phyloP scores from a whole-genome alignment of 768 basidiomycete genomes.

The Leucocoprinus sp. region DNA sequence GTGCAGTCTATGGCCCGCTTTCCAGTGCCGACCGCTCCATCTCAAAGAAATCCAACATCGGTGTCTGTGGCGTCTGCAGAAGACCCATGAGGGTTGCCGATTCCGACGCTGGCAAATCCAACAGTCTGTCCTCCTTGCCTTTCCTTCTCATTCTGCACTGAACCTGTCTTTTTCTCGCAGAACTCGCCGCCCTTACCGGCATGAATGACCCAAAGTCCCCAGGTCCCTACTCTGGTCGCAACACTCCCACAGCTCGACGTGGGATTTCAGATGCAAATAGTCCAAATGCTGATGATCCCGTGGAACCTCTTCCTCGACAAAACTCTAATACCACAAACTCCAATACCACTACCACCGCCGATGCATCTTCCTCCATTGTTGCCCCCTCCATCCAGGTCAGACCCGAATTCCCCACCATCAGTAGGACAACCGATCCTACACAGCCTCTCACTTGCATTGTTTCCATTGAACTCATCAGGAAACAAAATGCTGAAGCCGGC shows the following conservation, averaged over 20 bases:
- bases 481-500: conserved; percentile 42
- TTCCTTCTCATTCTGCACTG: conserved; percentile 7
- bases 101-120: conserved; percentile 76
- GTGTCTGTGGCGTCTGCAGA: conserved; percentile 95
- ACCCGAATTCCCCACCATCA: conserved; percentile 81
- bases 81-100: conserved; percentile 95
- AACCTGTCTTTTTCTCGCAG: conserved; percentile 31
- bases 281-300: conserved; percentile 80
- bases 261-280: conserved; percentile 41
- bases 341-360: conserved; percentile 15
- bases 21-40: conserved; percentile 48
- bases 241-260: conserved; percentile 42
- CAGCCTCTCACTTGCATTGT: conserved; percentile 93
- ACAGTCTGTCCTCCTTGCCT: conserved; percentile 55
- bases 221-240: conserved; percentile 61
- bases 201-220: conserved; percentile 59
- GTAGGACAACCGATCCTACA: conserved; percentile 57
- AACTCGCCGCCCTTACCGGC: conserved; percentile 90
- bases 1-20: conserved; percentile 90
- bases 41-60: conserved; percentile 70
- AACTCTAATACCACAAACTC: conserved; percentile 30
- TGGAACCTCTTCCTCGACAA: conserved; percentile 49
- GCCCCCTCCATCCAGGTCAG: conserved; percentile 91
- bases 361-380: conserved; percentile 66
- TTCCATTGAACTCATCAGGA: conserved; percentile 83